These are phyloP conservation scores for Jackrogersella minutella DNA, from an alignment of 495 filamentous ascomycete genomes.

Conservation along the genomic window DNA sequence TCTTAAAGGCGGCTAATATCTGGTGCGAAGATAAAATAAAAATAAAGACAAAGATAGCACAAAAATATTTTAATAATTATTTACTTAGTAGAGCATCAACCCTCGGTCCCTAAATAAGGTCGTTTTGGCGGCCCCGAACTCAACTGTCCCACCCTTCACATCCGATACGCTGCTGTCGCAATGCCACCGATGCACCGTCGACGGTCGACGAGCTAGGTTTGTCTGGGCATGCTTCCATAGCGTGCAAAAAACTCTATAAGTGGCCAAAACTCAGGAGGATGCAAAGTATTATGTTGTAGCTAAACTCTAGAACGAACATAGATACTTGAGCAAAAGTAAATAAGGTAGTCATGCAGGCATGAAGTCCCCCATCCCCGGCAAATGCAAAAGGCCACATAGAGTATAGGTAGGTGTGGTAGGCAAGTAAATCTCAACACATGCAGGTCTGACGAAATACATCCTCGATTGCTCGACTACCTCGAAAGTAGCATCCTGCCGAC, in stretches of 20 bases:
- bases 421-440: conserved; percentile 32
- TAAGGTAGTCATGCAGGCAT: not conserved
- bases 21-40: not conserved
- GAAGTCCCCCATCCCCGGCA: conserved; percentile 26
- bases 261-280: conserved; percentile 11
- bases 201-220: conserved; percentile 18
- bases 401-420: conserved; percentile 19
- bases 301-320: conserved; percentile 23
- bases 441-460: conserved; percentile 38
- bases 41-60: not conserved
- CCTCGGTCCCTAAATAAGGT: conserved; percentile 1
- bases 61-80: too few relatives aligned
- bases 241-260: conserved; percentile 12
- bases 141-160: conserved; percentile 25
- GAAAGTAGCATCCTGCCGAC: conserved; percentile 34
- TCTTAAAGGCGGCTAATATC: conserved; percentile 1
- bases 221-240: conserved; percentile 19
- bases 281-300: conserved; percentile 32
- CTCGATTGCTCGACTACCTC: conserved; percentile 32
- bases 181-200: conserved; percentile 24
- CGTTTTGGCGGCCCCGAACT: conserved; percentile 20
- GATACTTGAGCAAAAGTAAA: conserved; percentile 23
- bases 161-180: conserved; percentile 20
- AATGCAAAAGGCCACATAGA: conserved; percentile 29
- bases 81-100: not conserved